A percentile compares a stretch with the other conserved stretches of the same genome.
These are phyloP conservation scores for Phytomonas serpens DNA, from an alignment of 208 protist genomes.

Conservation along the genomic window DNA sequence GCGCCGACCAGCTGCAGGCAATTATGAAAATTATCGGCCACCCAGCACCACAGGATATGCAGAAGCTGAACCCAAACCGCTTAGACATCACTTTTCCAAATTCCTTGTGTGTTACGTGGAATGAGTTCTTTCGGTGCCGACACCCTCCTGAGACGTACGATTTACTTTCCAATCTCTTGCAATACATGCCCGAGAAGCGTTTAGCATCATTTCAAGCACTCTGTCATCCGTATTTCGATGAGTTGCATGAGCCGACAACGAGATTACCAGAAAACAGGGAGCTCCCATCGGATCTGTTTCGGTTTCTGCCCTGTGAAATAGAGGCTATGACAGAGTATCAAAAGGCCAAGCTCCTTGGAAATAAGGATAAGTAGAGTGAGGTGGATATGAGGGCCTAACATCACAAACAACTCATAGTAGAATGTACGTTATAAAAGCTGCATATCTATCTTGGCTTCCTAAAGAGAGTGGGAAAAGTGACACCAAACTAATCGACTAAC, in stretches of 20 bases:
- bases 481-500: neutral
- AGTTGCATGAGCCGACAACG: slow-evolving; percentile 78
- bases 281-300: slow-evolving; percentile 60
- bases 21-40: slow-evolving; percentile 96
- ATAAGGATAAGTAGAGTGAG: neutral
- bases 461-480: neutral
- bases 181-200: slow-evolving; percentile 91
- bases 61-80: slow-evolving; percentile 52
- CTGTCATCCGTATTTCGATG: slow-evolving; percentile 98
- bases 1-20: slow-evolving; percentile 97
- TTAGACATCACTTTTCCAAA: slow-evolving; percentile 40
- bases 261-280: slow-evolving; percentile 66
- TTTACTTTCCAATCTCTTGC: slow-evolving; percentile 90
- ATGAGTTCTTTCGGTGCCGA: slow-evolving; percentile 42
- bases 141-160: slow-evolving; percentile 83
- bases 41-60: slow-evolving; percentile 66
- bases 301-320: slow-evolving; percentile 55
- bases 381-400: no score
- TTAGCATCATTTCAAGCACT: slow-evolving; percentile 84
- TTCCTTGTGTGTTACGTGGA: slow-evolving; percentile 48
- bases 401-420: neutral
- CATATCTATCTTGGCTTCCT: neutral
- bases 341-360: slow-evolving; percentile 31
- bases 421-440: neutral
- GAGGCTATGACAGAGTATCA: slow-evolving; percentile 57